Base-by-base conservation (phyloP, 352 stramenopile species). In the Elongisporangium anandrum region DNA sequence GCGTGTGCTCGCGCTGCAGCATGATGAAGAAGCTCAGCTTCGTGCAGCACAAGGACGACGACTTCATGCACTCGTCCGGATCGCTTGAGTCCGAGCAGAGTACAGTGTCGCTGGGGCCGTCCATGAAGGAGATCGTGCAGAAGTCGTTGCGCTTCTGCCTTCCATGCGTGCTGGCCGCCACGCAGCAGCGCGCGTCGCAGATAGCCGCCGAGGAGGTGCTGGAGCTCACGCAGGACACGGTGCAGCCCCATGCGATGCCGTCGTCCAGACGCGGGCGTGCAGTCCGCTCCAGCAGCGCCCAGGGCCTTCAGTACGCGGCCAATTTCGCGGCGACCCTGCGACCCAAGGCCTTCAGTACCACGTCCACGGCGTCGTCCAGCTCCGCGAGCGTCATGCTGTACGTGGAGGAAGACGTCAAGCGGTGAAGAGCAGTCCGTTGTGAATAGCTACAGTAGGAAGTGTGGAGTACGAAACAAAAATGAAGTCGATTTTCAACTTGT, bases 21-120 rank as follows among this genome's bases (percentile, higher is more conserved):
- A 56, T 84, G 16, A 73, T 70, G 19, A 84, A 84, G 67, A 81
- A 84, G 38, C 57, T 84, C 54, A 70, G 64, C 45, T 77, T 84
- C 50, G 65, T 63, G 21, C 24, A 60, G 29, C 8, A 52, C 41
- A 15, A 38, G 24, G 56, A 47, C 23, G 56, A 29, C 19, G 56
- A 50, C 49, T 5, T 61, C 56, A 61, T 50, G n/a, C 48, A 29
- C 4, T 61, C 56, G 9, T 61, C 56, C 2, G 63, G 68, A 5
- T 22, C 71, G 34, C 68, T 64, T 26, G 60, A 66, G 9, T 66
- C 71, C 26, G 68, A 69, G 26, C 68, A 65, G 13, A 52, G 13
- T 13, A 20, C 17, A n/a, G 6, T 50, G 45, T 49, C 24, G 23
- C 23, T 23, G 15, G n/a, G 22, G 26, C 21, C 56, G 50, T 63